Percentiles rank a stretch among this genome's conserved stretches.
Evolutionary conservation across 108 stramenopile genomes (phyloP).

Genomic region (Aureococcus anophagefferens): DNA sequence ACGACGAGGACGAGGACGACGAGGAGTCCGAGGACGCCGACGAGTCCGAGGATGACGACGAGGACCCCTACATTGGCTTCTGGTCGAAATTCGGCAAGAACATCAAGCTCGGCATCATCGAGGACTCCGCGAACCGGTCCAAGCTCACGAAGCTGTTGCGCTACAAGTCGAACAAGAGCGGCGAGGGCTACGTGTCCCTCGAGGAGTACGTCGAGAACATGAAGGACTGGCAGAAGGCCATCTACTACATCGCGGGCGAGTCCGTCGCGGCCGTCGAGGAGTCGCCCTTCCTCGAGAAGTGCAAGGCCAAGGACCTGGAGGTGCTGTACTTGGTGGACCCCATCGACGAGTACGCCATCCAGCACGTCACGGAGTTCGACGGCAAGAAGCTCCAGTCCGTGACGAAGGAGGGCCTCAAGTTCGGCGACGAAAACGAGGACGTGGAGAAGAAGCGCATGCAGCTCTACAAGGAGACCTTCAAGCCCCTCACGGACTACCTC

Average conservation of each 20-base stretch:
- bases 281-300: slow-evolving; percentile 84
- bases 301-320: slow-evolving; percentile 82
- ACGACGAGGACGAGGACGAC: slow-evolving; percentile 44
- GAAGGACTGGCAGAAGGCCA: slow-evolving; percentile 97
- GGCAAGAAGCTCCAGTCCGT: slow-evolving; percentile 78
- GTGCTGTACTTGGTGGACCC: slow-evolving; percentile 88
- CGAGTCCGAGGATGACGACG: slow-evolving; percentile 43
- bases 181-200: slow-evolving; percentile 59
- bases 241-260: slow-evolving; percentile 88
- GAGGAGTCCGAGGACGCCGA: slow-evolving; percentile 48
- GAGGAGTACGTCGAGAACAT: slow-evolving; percentile 83
- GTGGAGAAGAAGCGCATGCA: slow-evolving; percentile 77
- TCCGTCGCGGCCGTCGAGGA: slow-evolving; percentile 63
- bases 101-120: slow-evolving; percentile 93
- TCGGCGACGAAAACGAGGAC: slow-evolving; percentile 93
- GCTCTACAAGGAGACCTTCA: slow-evolving; percentile 85
- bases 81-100: slow-evolving; percentile 82
- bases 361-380: slow-evolving; percentile 56
- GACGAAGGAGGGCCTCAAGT: slow-evolving; percentile 88
- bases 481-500: slow-evolving; percentile 87
- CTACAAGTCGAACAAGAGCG: slow-evolving; percentile 72
- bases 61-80: slow-evolving; percentile 80
- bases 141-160: slow-evolving; percentile 87
- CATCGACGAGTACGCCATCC: slow-evolving; percentile 87
- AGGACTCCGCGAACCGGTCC: slow-evolving; percentile 82